Conservation (phyloP, 805 yeast species). For the Kurtzmaniella cleridarum region DNA sequence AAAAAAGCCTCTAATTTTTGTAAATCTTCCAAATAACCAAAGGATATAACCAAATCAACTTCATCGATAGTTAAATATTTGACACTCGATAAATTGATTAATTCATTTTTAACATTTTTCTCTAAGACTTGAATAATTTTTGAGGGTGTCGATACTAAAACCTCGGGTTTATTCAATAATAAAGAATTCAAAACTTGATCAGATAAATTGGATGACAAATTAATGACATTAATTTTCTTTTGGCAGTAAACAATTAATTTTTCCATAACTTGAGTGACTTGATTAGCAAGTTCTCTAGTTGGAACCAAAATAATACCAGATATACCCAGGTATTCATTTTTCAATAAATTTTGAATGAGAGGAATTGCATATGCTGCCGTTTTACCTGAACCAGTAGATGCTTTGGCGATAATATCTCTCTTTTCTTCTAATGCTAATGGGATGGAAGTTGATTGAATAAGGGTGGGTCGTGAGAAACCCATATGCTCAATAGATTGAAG, state of each 20-base stretch:
- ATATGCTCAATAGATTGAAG: slow-evolving; percentile 75
- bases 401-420: slow-evolving; percentile 89
- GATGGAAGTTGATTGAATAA: slow-evolving; percentile 86
- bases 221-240: slow-evolving; percentile 56
- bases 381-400: slow-evolving; percentile 94
- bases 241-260: slow-evolving; percentile 69
- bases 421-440: slow-evolving; percentile 87
- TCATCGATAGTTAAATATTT: slow-evolving; percentile 85
- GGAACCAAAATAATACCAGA: slow-evolving; percentile 81
- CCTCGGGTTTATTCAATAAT: slow-evolving; percentile 69
- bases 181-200: slow-evolving; percentile 69
- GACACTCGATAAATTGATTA: slow-evolving; percentile 50
- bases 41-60: slow-evolving; percentile 84
- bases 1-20: slow-evolving; percentile 55
- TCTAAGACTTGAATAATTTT: slow-evolving; percentile 56
- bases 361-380: slow-evolving; percentile 90
- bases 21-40: slow-evolving; percentile 87
- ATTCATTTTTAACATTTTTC: slow-evolving; percentile 31
- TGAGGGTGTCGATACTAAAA: slow-evolving; percentile 84
- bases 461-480: slow-evolving; percentile 82
- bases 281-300: slow-evolving; percentile 85
- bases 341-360: slow-evolving; percentile 69
- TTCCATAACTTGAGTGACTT: slow-evolving; percentile 67
- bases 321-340: slow-evolving; percentile 29
- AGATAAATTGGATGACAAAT: slow-evolving; percentile 60